These are phyloP conservation scores for Pisolithus marmoratus DNA, from an alignment of 768 basidiomycete genomes.

Conservation along the genomic window DNA sequence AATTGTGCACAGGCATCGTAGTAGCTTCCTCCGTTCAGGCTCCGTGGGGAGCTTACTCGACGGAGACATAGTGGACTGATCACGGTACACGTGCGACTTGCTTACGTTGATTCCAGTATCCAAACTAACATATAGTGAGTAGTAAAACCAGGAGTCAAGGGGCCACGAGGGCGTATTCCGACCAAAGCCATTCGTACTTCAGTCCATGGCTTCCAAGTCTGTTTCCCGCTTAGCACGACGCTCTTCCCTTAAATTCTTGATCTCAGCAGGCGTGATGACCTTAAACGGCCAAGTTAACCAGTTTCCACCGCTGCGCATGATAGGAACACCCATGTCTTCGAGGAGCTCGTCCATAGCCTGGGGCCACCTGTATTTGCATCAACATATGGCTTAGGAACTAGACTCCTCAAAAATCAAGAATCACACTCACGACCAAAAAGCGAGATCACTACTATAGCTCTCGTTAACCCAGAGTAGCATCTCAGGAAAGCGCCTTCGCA, in stretches of 20 bases:
- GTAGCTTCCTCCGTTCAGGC: no score
- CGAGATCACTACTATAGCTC: slow-evolving; percentile 43
- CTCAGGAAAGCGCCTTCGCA: slow-evolving; percentile 49
- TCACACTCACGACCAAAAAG: slow-evolving; percentile 48
- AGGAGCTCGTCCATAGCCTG: slow-evolving; percentile 52
- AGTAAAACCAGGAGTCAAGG: no score
- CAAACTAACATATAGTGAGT: no score
- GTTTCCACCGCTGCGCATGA: slow-evolving; percentile 52
- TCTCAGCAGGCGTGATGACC: slow-evolving; percentile 42
- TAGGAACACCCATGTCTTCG: slow-evolving; percentile 53
- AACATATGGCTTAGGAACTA: background rate
- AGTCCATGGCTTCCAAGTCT: background rate
- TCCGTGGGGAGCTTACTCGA: no score
- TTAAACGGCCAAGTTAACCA: slow-evolving; percentile 65
- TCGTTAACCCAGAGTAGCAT: slow-evolving; percentile 45
- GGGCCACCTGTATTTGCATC: slow-evolving; percentile 45
- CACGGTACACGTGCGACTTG: no score
- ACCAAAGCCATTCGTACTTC: no score
- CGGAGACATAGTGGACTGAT: no score
- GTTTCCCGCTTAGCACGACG: slow-evolving; percentile 21
- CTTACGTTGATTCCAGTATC: no score
- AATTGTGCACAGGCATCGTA: background rate
- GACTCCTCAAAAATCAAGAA: background rate
- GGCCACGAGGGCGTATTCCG: no score
- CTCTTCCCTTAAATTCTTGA: slow-evolving; percentile 43